phyloP scores from a whole-genome alignment of 2,329 filamentous ascomycete species.

The Kalaharituber pfeilii region DNA sequence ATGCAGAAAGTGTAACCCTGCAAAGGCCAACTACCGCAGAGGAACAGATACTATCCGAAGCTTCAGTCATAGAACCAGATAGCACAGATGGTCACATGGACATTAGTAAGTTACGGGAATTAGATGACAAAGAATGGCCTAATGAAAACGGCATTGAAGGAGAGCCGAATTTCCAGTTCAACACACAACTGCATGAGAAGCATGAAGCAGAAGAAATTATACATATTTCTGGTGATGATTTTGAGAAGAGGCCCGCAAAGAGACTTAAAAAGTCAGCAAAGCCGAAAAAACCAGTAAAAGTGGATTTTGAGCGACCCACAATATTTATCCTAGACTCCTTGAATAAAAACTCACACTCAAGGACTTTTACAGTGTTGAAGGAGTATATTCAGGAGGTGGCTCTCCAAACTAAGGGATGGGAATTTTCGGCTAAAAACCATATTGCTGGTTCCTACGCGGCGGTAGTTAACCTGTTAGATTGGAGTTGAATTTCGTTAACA shows the following conservation, averaged over 20 bases:
- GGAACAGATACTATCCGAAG: not conserved
- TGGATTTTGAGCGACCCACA: conserved; percentile 39
- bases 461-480: conserved; percentile 5
- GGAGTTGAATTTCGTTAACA: conserved; percentile 2
- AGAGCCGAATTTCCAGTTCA: not conserved
- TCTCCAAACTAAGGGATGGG: conserved; percentile 33
- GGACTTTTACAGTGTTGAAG: conserved; percentile 50
- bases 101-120: not conserved
- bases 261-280: conserved; percentile 2
- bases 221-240: conserved; percentile 6
- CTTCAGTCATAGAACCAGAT: not conserved
- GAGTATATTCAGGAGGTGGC: conserved; percentile 64
- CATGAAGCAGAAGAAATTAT: not conserved
- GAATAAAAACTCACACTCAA: conserved; percentile 39
- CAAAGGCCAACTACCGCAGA: not conserved
- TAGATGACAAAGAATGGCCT: not conserved
- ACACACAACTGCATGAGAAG: not conserved
- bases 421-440: conserved; percentile 26
- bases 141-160: conserved; percentile 18
- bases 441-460: conserved; percentile 24
- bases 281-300: conserved; percentile 4
- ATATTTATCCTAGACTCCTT: conserved; percentile 85
- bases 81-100: not conserved
- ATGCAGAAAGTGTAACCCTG: not conserved
- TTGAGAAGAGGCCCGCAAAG: conserved; percentile 13